Evolutionary conservation across 2,329 filamentous ascomycete genomes (phyloP), one percentile per base, ranked within the genome.

Genomic region (Colletotrichum tabaci): DNA sequence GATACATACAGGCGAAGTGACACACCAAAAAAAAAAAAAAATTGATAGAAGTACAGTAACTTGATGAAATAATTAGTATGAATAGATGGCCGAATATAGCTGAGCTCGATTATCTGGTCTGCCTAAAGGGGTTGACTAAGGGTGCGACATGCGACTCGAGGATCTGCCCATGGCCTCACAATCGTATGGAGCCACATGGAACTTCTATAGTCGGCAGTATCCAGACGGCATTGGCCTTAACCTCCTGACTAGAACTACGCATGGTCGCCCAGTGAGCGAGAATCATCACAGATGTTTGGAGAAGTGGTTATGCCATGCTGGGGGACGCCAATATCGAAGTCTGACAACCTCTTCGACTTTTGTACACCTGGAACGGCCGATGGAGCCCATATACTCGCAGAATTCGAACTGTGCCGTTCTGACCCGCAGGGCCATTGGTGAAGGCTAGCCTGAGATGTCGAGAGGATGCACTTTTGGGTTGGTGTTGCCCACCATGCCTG

Each of bases 401-500:
- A 23, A 6, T 44, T 30, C 9, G 15, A 52, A 40, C 5, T 15
- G 15, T 13, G 46, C 16, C 15, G 46, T 26, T 35, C 13, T 26
- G 8, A n/a, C 21, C 40, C 35, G 15, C 12, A 40, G 26, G 38
- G 56, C 7, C 46, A 35, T 26, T 16, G 23, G 35, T 15, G 7
- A 21, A 47, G 18, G 23, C 40, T 21, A 15, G 30, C 42, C 42
- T 35, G 23, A 42, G 21, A 62, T 42, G 35, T 21, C 10, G 60
- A 42, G 15, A 7, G 23, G 52, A 44, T 60, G 52, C 57, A 60
- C 18, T 26, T 40, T 50, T 23, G 44, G 56, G 38, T 46, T 63
- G 64, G 65, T 58, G 58, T 53, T 60, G 64, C 26, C 46, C 26
- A 53, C 60, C 53, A 63, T 68, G 65, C 38, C 58, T 68, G 38